Percentiles rank a stretch among this genome's conserved stretches.
Evolutionary conservation across 2,329 filamentous ascomycete species (phyloP).

Genomic region (Grosmannia clavigera): DNA sequence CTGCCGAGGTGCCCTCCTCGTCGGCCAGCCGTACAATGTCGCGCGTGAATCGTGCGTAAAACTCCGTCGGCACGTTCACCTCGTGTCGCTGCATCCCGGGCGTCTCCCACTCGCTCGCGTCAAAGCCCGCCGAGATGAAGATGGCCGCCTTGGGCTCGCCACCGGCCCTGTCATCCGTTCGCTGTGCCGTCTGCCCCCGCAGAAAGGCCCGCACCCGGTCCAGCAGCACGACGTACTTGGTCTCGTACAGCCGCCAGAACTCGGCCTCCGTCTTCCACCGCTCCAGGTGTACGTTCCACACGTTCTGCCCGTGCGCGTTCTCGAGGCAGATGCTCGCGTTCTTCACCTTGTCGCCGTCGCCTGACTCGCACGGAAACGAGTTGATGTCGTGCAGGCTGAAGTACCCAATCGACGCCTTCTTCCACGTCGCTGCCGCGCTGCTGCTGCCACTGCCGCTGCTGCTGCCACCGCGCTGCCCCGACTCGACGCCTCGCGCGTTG

Average conservation of each 20-base stretch:
- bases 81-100: constrained; percentile 89
- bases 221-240: constrained; percentile 62
- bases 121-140: constrained; percentile 91
- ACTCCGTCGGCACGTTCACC: constrained; percentile 91
- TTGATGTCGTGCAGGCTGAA: constrained; percentile 98
- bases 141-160: constrained; percentile 56
- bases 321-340: constrained; percentile 92
- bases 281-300: constrained; percentile 94
- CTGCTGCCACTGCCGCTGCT: not conserved
- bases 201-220: constrained; percentile 73
- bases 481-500: constrained; percentile 52
- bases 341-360: constrained; percentile 86
- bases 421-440: constrained; percentile 51
- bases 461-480: constrained; percentile 15
- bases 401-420: constrained; percentile 83
- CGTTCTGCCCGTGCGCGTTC: constrained; percentile 81
- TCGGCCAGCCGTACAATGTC: constrained; percentile 75
- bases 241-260: constrained; percentile 82
- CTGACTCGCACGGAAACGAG: constrained; percentile 89
- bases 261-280: constrained; percentile 71
- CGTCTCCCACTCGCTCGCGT: constrained; percentile 91
- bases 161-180: not conserved
- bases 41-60: constrained; percentile 81
- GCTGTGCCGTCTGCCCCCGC: constrained; percentile 53
- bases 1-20: constrained; percentile 63